Percentiles rank a stretch among this genome's conserved stretches.
Evolutionary conservation across 2,329 filamentous ascomycete genomes (phyloP).

Genomic region (Penicillium expansum): DNA sequence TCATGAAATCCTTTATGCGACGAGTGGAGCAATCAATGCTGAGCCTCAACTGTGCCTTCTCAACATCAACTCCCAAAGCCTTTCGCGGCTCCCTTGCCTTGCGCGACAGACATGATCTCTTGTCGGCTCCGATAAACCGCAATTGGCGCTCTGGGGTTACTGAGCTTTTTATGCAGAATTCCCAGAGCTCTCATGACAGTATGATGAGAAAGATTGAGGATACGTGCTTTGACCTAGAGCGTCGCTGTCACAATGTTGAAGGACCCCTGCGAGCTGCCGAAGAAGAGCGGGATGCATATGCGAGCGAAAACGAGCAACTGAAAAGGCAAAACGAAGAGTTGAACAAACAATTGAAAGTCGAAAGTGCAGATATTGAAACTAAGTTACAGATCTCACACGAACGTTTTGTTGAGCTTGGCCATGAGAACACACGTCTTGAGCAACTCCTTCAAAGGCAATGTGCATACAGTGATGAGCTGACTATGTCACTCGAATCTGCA

Average conservation of each 20-base stretch:
- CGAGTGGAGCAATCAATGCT: conserved; percentile 13
- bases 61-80: conserved; percentile 7
- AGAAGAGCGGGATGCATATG: conserved; percentile 34
- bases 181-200: conserved; percentile 45
- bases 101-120: conserved; percentile 10
- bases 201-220: conserved; percentile 51
- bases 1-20: conserved; percentile 24
- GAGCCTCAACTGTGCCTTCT: conserved; percentile 18
- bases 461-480: conserved; percentile 38
- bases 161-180: conserved; percentile 44
- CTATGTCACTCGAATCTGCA: conserved; percentile 31
- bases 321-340: conserved; percentile 32
- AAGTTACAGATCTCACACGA: conserved; percentile 37
- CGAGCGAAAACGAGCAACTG: conserved; percentile 38
- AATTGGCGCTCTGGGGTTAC: conserved; percentile 53
- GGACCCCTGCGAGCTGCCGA: conserved; percentile 49
- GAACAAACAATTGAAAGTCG: conserved; percentile 22
- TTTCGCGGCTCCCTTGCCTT: conserved; percentile 12
- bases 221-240: conserved; percentile 57
- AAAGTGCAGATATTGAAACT: conserved; percentile 38
- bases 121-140: conserved; percentile 26
- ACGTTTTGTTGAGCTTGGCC: conserved; percentile 39
- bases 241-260: conserved; percentile 55
- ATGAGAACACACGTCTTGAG: conserved; percentile 40
- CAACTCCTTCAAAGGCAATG: conserved; percentile 40